Evolutionary conservation across 805 yeast genomes (phyloP), one percentile per base, ranked within the genome.

Genomic region (Cyberlindnera petersonii): DNA sequence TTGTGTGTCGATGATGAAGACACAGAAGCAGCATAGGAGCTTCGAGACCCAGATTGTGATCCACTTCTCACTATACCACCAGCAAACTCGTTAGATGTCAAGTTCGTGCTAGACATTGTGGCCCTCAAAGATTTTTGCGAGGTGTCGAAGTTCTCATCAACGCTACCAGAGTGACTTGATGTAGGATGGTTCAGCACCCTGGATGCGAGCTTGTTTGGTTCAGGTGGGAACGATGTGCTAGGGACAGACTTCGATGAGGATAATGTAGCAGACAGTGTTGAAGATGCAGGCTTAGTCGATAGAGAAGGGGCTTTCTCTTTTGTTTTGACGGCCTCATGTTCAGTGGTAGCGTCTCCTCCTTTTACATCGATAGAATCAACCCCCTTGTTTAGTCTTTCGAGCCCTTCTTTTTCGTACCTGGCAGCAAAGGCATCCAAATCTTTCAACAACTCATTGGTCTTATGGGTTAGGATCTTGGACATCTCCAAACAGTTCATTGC

Each of bases 401-500:
- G 7, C 10, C 24, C 29, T 27, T 36, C 42, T 9, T 35, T 42
- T 21, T 28, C 39, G 13, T 14, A 7, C n/a, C 31, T 42, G 15
- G 29, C 16, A 6, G 22, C 40, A 15, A 30, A 39, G 7, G 20
- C 37, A n/a, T 48, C 43, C 30, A 56, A 26, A 17, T 53, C 59
- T 15, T 33, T 35, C 24, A 49, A 18, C 17, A 53, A 22, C 5
- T 37, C 46, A 5, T 24, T 35, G 38, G 57, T 61, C 33, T 63
- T 66, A 23, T 56, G 46, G n/a, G 46, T 52, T 28, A 72, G 54
- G 11, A 62, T 58, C 19, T 56, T 55, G 13, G 72, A 59, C 74
- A 77, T 73, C 37, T 73, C 75, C 34, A 74, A 57, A 1, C 69
- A 77, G 52, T 79, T 78, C 42, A 69, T 57, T 0, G 80, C 70